A percentile compares a stretch with the other conserved stretches of the same genome.
Evolutionary conservation across 2,329 filamentous ascomycete species (phyloP).

Genomic region (Penicillium sp.): DNA sequence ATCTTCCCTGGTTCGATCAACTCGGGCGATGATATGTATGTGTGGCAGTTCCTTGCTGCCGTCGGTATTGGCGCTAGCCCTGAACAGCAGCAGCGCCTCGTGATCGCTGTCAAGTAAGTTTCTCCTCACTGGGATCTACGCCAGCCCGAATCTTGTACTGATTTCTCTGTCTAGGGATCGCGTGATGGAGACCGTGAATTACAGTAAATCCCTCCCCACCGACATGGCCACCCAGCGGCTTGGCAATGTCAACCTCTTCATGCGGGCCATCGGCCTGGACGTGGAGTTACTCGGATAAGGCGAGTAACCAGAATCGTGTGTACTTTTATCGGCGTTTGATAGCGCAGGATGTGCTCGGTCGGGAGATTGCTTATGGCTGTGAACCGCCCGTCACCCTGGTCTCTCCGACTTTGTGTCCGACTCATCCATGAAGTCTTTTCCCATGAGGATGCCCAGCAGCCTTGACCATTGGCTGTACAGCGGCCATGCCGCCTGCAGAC

Average conservation of each 20-base stretch:
- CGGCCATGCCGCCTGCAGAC: too few relatives aligned
- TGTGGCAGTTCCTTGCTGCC: constrained; percentile 95
- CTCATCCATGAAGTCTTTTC: too few relatives aligned
- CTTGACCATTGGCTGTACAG: too few relatives aligned
- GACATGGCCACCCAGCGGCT: constrained; percentile 79
- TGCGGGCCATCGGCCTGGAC: constrained; percentile 97
- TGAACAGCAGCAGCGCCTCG: constrained; percentile 89
- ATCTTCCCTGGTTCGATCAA: constrained; percentile 92
- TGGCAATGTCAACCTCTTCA: constrained; percentile 93
- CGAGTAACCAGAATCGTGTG: background rate
- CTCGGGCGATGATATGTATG: constrained; percentile 86
- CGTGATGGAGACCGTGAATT: constrained; percentile 87
- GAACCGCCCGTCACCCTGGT: too few relatives aligned
- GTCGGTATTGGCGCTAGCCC: constrained; percentile 90
- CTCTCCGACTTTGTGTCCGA: too few relatives aligned
- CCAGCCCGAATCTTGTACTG: constrained; percentile 7
- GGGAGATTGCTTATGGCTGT: background rate
- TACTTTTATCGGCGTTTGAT: background rate
- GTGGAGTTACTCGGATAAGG: constrained; percentile 64
- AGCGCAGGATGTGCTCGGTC: background rate
- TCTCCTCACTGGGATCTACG: background rate
- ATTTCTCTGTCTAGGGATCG: constrained; percentile 55
- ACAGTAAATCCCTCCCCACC: constrained; percentile 81
- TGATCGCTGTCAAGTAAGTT: constrained; percentile 78
- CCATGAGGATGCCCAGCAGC: too few relatives aligned